A percentile compares a stretch with the other conserved stretches of the same genome.
These are phyloP conservation scores for Melaleuca quinquenervia DNA, from an alignment of 345 rosid species.

Conservation along the genomic window DNA sequence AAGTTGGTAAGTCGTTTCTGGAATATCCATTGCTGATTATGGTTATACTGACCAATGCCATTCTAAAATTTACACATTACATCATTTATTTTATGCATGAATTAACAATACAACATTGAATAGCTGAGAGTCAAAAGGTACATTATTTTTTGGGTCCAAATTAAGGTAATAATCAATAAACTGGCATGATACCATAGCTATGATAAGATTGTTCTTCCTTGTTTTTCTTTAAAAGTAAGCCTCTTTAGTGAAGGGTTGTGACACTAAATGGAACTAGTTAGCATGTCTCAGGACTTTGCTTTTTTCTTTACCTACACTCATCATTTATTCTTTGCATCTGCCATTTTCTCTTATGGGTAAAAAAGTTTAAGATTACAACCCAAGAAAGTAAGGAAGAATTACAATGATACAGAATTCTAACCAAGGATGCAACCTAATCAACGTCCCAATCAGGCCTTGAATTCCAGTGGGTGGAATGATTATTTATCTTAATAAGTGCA, in stretches of 20 bases:
- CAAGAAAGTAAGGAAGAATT: background rate
- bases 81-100: background rate
- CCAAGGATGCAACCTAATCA: background rate
- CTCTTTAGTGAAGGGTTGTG: background rate
- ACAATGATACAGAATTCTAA: background rate
- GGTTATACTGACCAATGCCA: background rate
- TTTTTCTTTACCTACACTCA: background rate
- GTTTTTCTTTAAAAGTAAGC: background rate
- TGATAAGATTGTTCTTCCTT: background rate
- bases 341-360: background rate
- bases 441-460: background rate
- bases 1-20: constrained; percentile 54
- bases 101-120: background rate
- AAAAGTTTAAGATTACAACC: background rate
- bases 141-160: background rate
- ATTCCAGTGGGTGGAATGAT: background rate
- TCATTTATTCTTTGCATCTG: background rate
- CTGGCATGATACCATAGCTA: background rate
- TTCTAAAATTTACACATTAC: background rate
- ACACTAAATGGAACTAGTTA: background rate
- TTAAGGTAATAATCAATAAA: background rate
- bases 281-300: background rate
- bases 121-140: background rate
- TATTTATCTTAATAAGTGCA: background rate
- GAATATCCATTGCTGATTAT: background rate